Percentiles rank a stretch among this genome's conserved stretches.
Conservation (phyloP, 192 early-diverging fungal genomes). For the Coemansia sp. region DNA sequence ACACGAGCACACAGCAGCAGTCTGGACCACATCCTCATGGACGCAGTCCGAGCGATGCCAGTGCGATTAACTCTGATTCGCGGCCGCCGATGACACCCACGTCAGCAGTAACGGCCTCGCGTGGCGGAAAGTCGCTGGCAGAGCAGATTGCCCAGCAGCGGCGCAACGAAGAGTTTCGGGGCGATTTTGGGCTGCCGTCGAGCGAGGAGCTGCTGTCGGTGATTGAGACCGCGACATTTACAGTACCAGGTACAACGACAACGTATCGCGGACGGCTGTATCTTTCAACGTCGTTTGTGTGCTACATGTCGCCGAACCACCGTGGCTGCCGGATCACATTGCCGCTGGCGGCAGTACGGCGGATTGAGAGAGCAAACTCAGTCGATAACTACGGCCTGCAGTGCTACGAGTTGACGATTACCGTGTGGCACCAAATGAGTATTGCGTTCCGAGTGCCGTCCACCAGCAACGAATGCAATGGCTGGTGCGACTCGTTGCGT, state of each 20-base stretch:
- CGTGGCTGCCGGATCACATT: constrained; percentile 74
- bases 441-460: constrained; percentile 80
- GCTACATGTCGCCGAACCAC: constrained; percentile 71
- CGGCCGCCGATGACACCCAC: constrained; percentile 7
- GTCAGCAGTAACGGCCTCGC: neutral
- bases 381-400: constrained; percentile 37
- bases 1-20: constrained; percentile 18
- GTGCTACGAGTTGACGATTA: constrained; percentile 73
- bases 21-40: neutral
- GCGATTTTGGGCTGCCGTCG: constrained; percentile 73
- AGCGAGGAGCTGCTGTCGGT: constrained; percentile 69
- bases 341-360: constrained; percentile 86
- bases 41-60: constrained; percentile 14
- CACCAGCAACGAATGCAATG: constrained; percentile 66
- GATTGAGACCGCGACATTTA: constrained; percentile 56
- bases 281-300: constrained; percentile 85
- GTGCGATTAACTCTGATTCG: constrained; percentile 21
- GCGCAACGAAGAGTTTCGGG: constrained; percentile 71
- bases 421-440: constrained; percentile 88
- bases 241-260: constrained; percentile 35
- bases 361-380: constrained; percentile 85
- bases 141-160: constrained; percentile 73
- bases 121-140: constrained; percentile 33
- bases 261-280: constrained; percentile 70
- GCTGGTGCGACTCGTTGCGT: constrained; percentile 77